Evolutionary conservation across 1,139 yeast genomes (phyloP), one percentile per base, ranked within the genome.

Genomic region (Yamadazyma dushanensis): DNA sequence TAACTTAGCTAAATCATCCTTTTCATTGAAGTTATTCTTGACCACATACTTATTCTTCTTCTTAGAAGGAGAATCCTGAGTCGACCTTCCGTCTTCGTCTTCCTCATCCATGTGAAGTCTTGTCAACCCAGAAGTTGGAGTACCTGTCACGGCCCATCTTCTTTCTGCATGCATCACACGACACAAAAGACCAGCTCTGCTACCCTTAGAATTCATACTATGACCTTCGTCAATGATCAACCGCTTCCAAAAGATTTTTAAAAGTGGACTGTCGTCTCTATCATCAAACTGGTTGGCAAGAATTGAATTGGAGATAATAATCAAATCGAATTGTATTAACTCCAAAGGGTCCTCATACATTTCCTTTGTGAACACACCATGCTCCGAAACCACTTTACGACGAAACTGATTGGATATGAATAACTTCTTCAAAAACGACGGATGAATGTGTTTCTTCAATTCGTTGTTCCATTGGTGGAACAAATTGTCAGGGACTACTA

Each of bases 181-280:
- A 23, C 84, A 78, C 26, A 76, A 51, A 3, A 58, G 51, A 18
- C 78, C 78, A 1, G 76, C 66, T 38, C 73, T 62, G 2, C 84
- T 70, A 2, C 68, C 56, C 34, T 66, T 70, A 3, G 81, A 69
- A 38, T 66, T 69, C 71, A 80, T 69, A 19, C 80, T 70, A 52
- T 82, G 89, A 0, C 89, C 89, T 54, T 83, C 89, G 51, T 83
- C 90, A n/a, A 83, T 76, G 13, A 83, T 78, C 19, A 82, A 57
- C 19, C 89, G 52, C 49, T 82, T 83, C 89, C 89, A 83, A 45
- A 73, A 77, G 0, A 82, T 55, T 8, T 53, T 49, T 20, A 58
- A 53, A 10, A 81, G 51, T 0, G 70, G 60, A 3, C 70, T 64
- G 2, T 48, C 47, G 13, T 43, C 57, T 8, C 42, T 29, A 30